Conservation (phyloP, 805 yeast species). For the Candida boleticola region DNA sequence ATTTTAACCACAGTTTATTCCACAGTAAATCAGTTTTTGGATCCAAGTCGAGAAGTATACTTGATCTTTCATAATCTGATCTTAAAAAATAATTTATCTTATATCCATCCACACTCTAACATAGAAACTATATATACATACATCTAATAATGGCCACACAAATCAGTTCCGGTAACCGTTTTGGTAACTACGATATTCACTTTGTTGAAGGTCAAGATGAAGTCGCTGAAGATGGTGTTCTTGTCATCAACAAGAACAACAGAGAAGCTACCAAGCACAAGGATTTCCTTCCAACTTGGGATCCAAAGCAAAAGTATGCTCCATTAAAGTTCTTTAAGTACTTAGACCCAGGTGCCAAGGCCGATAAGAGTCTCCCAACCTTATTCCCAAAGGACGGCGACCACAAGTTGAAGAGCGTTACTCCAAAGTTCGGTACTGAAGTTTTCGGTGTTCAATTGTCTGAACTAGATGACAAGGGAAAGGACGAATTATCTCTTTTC, state of each 20-base stretch:
- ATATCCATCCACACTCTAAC: too few relatives aligned
- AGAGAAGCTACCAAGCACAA: constrained; percentile 40
- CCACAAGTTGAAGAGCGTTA: constrained; percentile 38
- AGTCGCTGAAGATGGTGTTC: constrained; percentile 46
- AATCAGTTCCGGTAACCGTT: constrained; percentile 8
- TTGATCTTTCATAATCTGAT: too few relatives aligned
- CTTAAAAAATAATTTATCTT: too few relatives aligned
- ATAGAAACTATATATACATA: too few relatives aligned
- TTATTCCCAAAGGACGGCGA: constrained; percentile 43
- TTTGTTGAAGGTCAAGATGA: constrained; percentile 52
- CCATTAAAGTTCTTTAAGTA: constrained; percentile 55
- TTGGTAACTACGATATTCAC: constrained; percentile 45
- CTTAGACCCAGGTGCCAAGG: constrained; percentile 63
- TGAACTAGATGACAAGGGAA: constrained; percentile 48
- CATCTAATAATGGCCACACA: not conserved
- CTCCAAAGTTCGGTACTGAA: constrained; percentile 73
- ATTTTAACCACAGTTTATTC: too few relatives aligned
- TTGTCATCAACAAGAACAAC: constrained; percentile 43
- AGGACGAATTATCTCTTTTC: constrained; percentile 66
- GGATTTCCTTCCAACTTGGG: constrained; percentile 68
- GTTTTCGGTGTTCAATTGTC: constrained; percentile 60
- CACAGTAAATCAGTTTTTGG: too few relatives aligned
- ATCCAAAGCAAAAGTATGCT: constrained; percentile 52
- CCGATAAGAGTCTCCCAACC: constrained; percentile 55
- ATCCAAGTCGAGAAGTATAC: too few relatives aligned